Evolutionary conservation across 129 eudicot genomes (phyloP), one percentile per base, ranked within the genome.

Genomic region (Flaveria ramosissima): DNA sequence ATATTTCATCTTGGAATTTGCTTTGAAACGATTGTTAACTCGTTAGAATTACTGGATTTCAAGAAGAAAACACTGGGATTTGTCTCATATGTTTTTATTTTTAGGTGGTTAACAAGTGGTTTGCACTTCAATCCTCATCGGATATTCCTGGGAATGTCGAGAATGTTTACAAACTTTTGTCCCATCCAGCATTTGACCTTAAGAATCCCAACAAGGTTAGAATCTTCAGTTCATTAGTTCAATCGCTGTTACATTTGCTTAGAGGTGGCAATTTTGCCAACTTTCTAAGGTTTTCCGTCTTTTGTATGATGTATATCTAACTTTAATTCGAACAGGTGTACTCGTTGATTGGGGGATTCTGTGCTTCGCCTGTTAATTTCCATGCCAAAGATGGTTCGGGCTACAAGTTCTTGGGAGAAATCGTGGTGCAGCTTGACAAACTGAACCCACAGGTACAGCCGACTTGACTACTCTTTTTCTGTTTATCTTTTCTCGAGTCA

Each of bases 331-430:
- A 30, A 21, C 79, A 93, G 98, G 97, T 94, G 52, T 87, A 89
- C 78, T 89, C 98, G 6, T 74, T 94, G 41, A 85, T 94, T 12
- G 97, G 98, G 73, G 98, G 97, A 70, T 91, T 94, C 70, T 82
- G 98, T 86, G 94, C 92, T 21, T 94, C 98, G 0, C 93, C 89
- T 20, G 96, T 93, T 57, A 93, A 93, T 72, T 93, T 93, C 84
- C 97, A 93, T 70, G 89, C 92, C 4, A 91, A 89, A 78, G 98
- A 93, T 52, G 98, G 98, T 23, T 93, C 97, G 9, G 98, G 98
- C 60, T 93, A 93, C 83, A 82, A 84, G 76, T 94, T 94, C 68
- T 84, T 94, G 86, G 98, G 98, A 53, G 93, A 91, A 53, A 9
- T 91, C 55, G 98, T 91, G 70, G 88, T 94, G 68, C 85, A 91